These are phyloP conservation scores for Lepidium sativum DNA, from an alignment of 345 rosid genomes.

Conservation along the genomic window DNA sequence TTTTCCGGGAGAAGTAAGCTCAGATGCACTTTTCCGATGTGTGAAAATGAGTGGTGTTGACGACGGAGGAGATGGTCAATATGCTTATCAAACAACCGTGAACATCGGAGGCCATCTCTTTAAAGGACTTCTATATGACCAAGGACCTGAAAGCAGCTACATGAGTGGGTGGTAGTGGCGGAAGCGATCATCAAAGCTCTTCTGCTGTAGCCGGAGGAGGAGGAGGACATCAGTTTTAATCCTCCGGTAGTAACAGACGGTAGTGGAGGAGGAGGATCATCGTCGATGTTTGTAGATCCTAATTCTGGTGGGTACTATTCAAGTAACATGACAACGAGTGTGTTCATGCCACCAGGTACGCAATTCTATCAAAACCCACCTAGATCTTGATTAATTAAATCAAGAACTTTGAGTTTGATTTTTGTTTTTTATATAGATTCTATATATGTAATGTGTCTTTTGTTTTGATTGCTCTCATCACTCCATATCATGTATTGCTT, in stretches of 20 bases:
- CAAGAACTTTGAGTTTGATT: constrained; percentile 5
- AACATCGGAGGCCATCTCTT: constrained; percentile 84
- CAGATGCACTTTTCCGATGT: constrained; percentile 66
- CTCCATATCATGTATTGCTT: constrained; percentile 11
- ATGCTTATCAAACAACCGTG: constrained; percentile 79
- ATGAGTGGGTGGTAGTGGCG: constrained; percentile 34
- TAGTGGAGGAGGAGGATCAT: constrained; percentile 10
- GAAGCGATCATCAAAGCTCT: constrained; percentile 48
- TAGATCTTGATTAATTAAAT: constrained; percentile 23
- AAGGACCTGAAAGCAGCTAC: constrained; percentile 57
- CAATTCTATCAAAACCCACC: constrained; percentile 29
- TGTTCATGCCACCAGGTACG: constrained; percentile 30
- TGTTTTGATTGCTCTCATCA: background rate
- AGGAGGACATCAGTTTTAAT: constrained; percentile 10
- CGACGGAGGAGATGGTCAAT: constrained; percentile 61
- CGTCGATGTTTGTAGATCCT: constrained; percentile 26
- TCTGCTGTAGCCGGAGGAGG: constrained; percentile 44
- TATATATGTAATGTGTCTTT: constrained; percentile 6
- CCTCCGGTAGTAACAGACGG: background rate
- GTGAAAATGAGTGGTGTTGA: constrained; percentile 64
- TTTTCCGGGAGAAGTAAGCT: constrained; percentile 69
- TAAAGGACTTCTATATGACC: constrained; percentile 89
- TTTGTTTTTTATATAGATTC: background rate
- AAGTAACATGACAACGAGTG: constrained; percentile 17
- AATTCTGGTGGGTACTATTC: constrained; percentile 24